Percentiles rank a stretch among this genome's conserved stretches.
Evolutionary conservation across 176 grass and related monocot genomes (phyloP).

Genomic region (Eleusine indica): DNA sequence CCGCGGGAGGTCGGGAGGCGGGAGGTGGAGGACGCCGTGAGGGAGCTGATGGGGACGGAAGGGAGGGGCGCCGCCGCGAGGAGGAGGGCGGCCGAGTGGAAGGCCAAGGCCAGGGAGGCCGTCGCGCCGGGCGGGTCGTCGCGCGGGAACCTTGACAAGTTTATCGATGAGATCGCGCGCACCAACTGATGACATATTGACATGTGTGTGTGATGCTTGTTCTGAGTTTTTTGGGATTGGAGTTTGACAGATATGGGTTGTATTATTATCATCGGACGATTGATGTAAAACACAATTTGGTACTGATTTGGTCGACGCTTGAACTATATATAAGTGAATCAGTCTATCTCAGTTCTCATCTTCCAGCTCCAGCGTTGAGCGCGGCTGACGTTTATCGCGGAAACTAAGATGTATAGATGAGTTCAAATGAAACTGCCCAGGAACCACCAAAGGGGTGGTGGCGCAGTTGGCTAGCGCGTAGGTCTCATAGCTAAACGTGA

Average conservation of each 20-base stretch:
- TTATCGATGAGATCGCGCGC: slow-evolving; percentile 20
- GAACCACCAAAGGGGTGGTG: slow-evolving; percentile 41
- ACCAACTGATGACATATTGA: neutral
- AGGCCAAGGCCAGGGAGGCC: slow-evolving; percentile 36
- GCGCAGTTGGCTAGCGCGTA: slow-evolving; percentile 88
- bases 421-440: too few relatives aligned
- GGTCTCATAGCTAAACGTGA: slow-evolving; percentile 63
- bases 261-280: neutral
- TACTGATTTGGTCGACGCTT: neutral
- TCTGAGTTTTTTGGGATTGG: neutral
- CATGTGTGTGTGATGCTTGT: neutral
- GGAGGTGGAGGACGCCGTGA: slow-evolving; percentile 51
- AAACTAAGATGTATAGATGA: too few relatives aligned
- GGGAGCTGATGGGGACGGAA: slow-evolving; percentile 50
- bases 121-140: slow-evolving; percentile 37
- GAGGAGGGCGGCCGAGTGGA: slow-evolving; percentile 51
- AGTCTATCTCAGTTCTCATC: too few relatives aligned
- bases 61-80: slow-evolving; percentile 52
- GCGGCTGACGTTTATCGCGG: too few relatives aligned
- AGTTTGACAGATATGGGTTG: neutral
- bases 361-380: too few relatives aligned
- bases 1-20: slow-evolving; percentile 33
- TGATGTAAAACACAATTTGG: neutral
- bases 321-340: neutral
- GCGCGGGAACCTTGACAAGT: slow-evolving; percentile 17